These are phyloP conservation scores for Hydnum rufescens DNA, from an alignment of 768 basidiomycete species.

Conservation along the genomic window DNA sequence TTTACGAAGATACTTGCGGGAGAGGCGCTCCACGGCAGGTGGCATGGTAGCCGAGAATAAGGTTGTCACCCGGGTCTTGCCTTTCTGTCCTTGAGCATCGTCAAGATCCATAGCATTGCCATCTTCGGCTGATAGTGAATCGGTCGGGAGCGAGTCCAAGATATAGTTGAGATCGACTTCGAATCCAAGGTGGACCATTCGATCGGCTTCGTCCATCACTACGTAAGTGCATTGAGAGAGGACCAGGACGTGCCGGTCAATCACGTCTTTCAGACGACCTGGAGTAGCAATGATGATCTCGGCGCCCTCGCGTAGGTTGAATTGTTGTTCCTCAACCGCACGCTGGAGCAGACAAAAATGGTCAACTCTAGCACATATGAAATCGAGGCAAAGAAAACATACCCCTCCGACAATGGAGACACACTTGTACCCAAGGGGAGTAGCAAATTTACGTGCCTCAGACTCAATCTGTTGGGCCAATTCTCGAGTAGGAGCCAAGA, in stretches of 20 bases:
- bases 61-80: slow-evolving; percentile 79
- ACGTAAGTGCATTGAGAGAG: slow-evolving; percentile 94
- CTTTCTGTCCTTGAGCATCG: slow-evolving; percentile 27
- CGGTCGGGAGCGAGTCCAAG: slow-evolving; percentile 74
- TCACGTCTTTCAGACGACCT: slow-evolving; percentile 92
- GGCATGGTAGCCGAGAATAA: slow-evolving; percentile 99
- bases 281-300: slow-evolving; percentile 98
- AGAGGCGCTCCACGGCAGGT: slow-evolving; percentile 82
- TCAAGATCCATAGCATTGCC: slow-evolving; percentile 57
- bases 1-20: slow-evolving; percentile 80
- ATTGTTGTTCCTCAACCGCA: slow-evolving; percentile 93
- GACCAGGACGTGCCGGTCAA: slow-evolving; percentile 89
- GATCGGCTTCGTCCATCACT: slow-evolving; percentile 99
- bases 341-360: slow-evolving; percentile 36
- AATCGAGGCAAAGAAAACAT: slow-evolving; percentile 17
- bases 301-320: slow-evolving; percentile 91
- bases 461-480: slow-evolving; percentile 92
- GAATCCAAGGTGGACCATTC: slow-evolving; percentile 97
- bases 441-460: slow-evolving; percentile 82
- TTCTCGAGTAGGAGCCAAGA: slow-evolving; percentile 94
- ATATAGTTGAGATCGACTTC: slow-evolving; percentile 90
- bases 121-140: slow-evolving; percentile 76
- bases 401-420: slow-evolving; percentile 98
- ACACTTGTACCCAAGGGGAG: slow-evolving; percentile 75
- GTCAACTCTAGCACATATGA: neutral